Conservation (phyloP, 2,329 filamentous ascomycete genomes). For the Dactylella cylindrospora region DNA sequence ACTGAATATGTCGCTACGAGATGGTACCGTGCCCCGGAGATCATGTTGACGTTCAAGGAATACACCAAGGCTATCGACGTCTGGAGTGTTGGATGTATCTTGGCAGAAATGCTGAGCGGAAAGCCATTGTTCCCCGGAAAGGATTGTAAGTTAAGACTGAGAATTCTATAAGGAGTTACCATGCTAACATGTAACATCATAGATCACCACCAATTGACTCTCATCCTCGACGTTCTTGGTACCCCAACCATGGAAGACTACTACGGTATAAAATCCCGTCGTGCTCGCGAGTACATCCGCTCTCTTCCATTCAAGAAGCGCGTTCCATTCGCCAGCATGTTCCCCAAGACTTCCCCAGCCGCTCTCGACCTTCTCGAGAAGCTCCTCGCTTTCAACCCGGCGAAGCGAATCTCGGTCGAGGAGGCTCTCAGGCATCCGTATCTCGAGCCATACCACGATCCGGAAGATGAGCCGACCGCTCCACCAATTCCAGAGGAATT, state of each 20-base stretch:
- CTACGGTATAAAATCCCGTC: conserved; percentile 98
- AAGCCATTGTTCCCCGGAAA: conserved; percentile 98
- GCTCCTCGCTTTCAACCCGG: conserved; percentile 94
- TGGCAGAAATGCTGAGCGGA: conserved; percentile 97
- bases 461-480: conserved; percentile 95
- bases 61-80: conserved; percentile 99
- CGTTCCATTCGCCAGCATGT: conserved; percentile 94
- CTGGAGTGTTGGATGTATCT: conserved; percentile 96
- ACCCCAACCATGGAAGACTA: conserved; percentile 99
- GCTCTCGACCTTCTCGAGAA: conserved; percentile 93
- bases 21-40: conserved; percentile 98
- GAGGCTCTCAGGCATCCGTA: conserved; percentile 97
- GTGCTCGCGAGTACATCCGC: conserved; percentile 95
- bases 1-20: conserved; percentile 99
- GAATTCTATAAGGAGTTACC: conserved; percentile 13
- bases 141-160: conserved; percentile 69
- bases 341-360: conserved; percentile 98
- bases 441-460: conserved; percentile 97
- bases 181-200: conserved; percentile 12
- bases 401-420: conserved; percentile 97
- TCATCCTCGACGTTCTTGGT: conserved; percentile 94
- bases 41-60: conserved; percentile 99
- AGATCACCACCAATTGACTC: conserved; percentile 97
- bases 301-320: conserved; percentile 99
- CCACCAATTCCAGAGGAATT: conserved; percentile 97